These are phyloP conservation scores for Ophiognomonia clavigignenti-juglandacearum DNA, from an alignment of 2,329 filamentous ascomycete genomes.

Conservation along the genomic window DNA sequence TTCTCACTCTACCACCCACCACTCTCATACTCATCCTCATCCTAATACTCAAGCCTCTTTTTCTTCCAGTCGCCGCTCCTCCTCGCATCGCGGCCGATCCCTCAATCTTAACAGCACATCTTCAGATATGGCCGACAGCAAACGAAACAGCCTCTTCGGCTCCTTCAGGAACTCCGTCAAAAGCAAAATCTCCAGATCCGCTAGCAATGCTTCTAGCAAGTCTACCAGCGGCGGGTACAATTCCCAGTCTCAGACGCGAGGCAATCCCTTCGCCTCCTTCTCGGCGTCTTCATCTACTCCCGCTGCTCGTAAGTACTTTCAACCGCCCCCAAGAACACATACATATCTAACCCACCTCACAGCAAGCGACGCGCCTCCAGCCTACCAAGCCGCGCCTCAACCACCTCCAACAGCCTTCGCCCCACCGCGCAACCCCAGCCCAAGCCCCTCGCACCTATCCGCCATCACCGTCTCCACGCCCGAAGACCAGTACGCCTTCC, in stretches of 20 bases:
- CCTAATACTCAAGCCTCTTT: too few relatives aligned
- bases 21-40: too few relatives aligned
- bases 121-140: conserved; percentile 4
- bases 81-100: not conserved
- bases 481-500: conserved; percentile 71
- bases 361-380: conserved; percentile 30
- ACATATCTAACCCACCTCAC: not conserved
- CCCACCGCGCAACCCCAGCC: conserved; percentile 16
- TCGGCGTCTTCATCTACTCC: conserved; percentile 15
- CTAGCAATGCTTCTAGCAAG: conserved; percentile 9
- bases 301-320: conserved; percentile 7
- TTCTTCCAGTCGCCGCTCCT: not conserved
- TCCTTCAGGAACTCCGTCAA: conserved; percentile 28
- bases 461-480: conserved; percentile 30
- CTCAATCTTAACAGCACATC: conserved; percentile 5
- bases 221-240: conserved; percentile 13
- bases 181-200: conserved; percentile 28
- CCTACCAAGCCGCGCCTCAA: conserved; percentile 23
- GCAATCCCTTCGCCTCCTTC: too few relatives aligned
- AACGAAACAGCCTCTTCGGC: conserved; percentile 19
- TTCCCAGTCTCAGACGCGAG: too few relatives aligned
- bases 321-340: not conserved
- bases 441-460: conserved; percentile 20
- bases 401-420: too few relatives aligned
- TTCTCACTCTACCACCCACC: conserved; percentile 5